A percentile compares a stretch with the other conserved stretches of the same genome.
Conservation (phyloP, 495 filamentous ascomycete genomes). For the Opeltia flavorubescens region DNA sequence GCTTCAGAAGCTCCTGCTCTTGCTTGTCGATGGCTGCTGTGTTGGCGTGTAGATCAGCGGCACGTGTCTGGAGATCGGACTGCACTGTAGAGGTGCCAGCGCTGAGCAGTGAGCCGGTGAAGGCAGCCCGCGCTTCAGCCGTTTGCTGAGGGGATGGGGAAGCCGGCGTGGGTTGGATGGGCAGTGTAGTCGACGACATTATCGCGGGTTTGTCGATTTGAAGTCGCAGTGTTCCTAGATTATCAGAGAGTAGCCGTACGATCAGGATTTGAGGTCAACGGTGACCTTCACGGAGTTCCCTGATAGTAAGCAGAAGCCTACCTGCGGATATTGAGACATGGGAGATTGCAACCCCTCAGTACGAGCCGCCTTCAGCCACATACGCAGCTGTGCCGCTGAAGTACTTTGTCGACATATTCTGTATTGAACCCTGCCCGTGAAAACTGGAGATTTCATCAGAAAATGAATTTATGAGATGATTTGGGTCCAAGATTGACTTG, state of each 20-base stretch:
- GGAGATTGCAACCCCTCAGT: neutral
- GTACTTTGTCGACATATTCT: too few species aligned
- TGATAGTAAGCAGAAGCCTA: too few species aligned
- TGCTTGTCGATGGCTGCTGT: constrained; percentile 53
- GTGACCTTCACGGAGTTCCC: too few species aligned
- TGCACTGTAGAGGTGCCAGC: constrained; percentile 51
- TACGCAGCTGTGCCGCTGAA: too few species aligned
- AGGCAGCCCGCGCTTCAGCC: constrained; percentile 56
- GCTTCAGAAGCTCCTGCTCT: constrained; percentile 50
- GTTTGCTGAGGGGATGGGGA: constrained; percentile 24
- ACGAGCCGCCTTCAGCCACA: neutral
- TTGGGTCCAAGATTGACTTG: too few species aligned
- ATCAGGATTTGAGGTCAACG: too few species aligned
- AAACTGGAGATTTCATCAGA: too few species aligned
- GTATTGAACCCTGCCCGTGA: too few species aligned
- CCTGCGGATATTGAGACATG: too few species aligned
- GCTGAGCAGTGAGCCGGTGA: constrained; percentile 64
- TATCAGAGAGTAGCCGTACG: too few species aligned
- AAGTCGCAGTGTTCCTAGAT: too few species aligned
- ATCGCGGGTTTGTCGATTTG: neutral
- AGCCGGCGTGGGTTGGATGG: neutral
- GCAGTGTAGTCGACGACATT: neutral
- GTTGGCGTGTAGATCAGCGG: constrained; percentile 55
- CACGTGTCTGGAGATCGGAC: constrained; percentile 55
- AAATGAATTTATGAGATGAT: too few species aligned